Conservation (phyloP, 495 filamentous ascomycete genomes). For the Aspergillus saccharolyticus region DNA sequence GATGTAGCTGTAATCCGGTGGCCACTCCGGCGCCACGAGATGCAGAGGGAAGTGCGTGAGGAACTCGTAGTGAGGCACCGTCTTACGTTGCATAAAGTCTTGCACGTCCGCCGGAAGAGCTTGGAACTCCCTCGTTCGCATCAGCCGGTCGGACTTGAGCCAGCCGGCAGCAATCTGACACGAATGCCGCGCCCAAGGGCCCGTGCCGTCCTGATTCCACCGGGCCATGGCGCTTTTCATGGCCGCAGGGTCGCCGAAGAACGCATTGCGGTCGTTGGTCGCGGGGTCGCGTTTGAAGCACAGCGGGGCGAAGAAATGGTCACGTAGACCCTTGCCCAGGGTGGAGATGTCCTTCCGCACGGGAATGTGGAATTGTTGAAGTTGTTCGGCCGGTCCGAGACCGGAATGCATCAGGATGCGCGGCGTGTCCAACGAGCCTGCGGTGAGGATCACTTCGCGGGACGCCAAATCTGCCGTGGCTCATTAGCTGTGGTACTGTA, state of each 20-base stretch:
- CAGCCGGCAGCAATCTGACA: constrained; percentile 46
- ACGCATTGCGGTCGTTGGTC: constrained; percentile 29
- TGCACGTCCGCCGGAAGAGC: constrained; percentile 36
- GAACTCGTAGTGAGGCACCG: constrained; percentile 46
- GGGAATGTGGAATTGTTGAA: constrained; percentile 49
- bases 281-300: constrained; percentile 22
- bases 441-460: constrained; percentile 54
- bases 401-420: constrained; percentile 62
- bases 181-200: constrained; percentile 35
- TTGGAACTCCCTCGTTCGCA: constrained; percentile 37
- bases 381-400: constrained; percentile 51
- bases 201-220: constrained; percentile 44
- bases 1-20: constrained; percentile 30
- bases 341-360: constrained; percentile 42
- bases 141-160: constrained; percentile 46
- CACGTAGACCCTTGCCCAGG: constrained; percentile 55
- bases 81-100: constrained; percentile 34
- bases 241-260: constrained; percentile 26
- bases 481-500: too few relatives aligned
- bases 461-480: constrained; percentile 31
- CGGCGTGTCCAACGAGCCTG: constrained; percentile 54
- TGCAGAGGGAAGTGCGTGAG: constrained; percentile 31
- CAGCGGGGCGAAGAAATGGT: constrained; percentile 40
- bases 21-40: constrained; percentile 19
- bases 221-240: constrained; percentile 41